Evolutionary conservation across 176 grass and related monocot genomes (phyloP).

Genomic region (Otatea glauca): DNA sequence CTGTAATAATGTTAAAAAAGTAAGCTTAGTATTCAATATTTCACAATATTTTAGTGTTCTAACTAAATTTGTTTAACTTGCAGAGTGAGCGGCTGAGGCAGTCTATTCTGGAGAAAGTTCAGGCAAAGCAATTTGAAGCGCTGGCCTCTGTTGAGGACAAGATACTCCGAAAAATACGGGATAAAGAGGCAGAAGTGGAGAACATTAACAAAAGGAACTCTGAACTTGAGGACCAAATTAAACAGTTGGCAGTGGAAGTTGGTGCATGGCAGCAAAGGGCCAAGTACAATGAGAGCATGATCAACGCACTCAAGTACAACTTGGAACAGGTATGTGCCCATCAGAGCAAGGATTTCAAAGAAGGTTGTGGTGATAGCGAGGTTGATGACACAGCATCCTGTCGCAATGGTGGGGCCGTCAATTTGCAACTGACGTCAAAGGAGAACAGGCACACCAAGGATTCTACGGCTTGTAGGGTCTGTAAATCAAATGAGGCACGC

Average conservation of each 20-base stretch:
- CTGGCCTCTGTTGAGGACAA: constrained; percentile 89
- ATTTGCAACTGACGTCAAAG: constrained; percentile 68
- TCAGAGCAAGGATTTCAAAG: constrained; percentile 87
- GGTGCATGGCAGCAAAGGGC: constrained; percentile 92
- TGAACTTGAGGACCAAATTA: constrained; percentile 94
- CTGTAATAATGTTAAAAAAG: not conserved
- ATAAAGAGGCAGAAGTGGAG: constrained; percentile 89
- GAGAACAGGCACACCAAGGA: constrained; percentile 66
- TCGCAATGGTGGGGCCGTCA: constrained; percentile 67
- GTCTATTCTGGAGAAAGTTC: constrained; percentile 94
- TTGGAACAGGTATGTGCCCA: constrained; percentile 90
- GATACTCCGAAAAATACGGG: constrained; percentile 79
- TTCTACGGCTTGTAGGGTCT: constrained; percentile 70
- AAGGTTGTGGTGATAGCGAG: constrained; percentile 98
- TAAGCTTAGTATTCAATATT: not conserved
- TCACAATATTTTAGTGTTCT: constrained; percentile 27
- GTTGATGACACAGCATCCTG: constrained; percentile 94
- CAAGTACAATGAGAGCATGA: constrained; percentile 98
- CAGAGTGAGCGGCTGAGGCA: constrained; percentile 91
- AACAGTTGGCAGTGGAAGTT: constrained; percentile 83
- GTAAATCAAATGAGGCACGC: constrained; percentile 80
- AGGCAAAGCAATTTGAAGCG: constrained; percentile 87
- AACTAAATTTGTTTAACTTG: constrained; percentile 35
- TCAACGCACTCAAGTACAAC: constrained; percentile 92
- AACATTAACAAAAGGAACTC: constrained; percentile 83